Evolutionary conservation across 2,329 filamentous ascomycete genomes (phyloP), one percentile per base, ranked within the genome.

Genomic region (Trichophyton rubrum): DNA sequence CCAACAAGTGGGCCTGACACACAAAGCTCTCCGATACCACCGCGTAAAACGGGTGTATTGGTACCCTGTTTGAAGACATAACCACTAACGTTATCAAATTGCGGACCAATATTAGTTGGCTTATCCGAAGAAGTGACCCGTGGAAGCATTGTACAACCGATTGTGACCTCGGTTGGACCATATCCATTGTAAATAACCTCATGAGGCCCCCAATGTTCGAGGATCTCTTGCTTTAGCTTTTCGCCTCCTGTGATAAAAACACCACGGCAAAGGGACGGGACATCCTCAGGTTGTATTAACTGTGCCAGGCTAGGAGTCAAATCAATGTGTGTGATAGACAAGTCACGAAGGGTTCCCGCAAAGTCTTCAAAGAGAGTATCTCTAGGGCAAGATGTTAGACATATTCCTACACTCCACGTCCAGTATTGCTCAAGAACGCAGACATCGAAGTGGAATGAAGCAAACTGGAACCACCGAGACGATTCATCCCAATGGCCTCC

Each of bases 231-330:
- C 66, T 89, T 91, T 17, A 96, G 76, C 58, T 88, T 85, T 70
- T 96, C 91, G 1, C 91, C 91, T 6, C 92, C 91, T 0, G 91
- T 96, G 65, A 96, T 96, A 70, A 96, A 96, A 0, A 96, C 88
- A 2, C 92, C 90, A 55, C 81, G 81, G 65, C 87, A 89, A 1
- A 96, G 77, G 30, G 81, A 86, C 1, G 91, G 90, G 0, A 92
- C 88, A 49, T 95, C 87, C 35, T 88, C 80, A 0, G 91, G 92
- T 62, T 86, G 85, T 0, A 93, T 74, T 8, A 95, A 77, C 4
- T 88, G 82, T 1, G 91, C 91, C 15, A 96, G 77, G 70, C 89
- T 95, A 0, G 91, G 92, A 0, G 91, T 96, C 2, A 96, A 78
- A 71, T 96, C 91, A 60, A 96, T 90, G 68, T 96, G 91, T 0